These are phyloP conservation scores for Eleusine coracana DNA, from an alignment of 176 grass and related monocot genomes.

Conservation along the genomic window DNA sequence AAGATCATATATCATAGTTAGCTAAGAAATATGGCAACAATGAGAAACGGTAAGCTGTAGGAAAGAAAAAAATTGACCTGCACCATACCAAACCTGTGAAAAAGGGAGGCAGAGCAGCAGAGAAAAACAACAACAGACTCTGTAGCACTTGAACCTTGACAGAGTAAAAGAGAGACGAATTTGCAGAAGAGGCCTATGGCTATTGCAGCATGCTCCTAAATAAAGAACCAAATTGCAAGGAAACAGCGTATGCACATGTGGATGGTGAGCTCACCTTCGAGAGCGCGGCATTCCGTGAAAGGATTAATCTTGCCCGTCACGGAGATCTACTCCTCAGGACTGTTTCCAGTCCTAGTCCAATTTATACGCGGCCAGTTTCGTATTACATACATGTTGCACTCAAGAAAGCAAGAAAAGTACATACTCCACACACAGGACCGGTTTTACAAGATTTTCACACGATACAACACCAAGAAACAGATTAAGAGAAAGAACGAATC, in stretches of 20 bases:
- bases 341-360: slow-evolving; percentile 40
- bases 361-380: slow-evolving; percentile 8
- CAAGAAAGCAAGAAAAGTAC: slow-evolving; percentile 16
- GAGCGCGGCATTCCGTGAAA: slow-evolving; percentile 37
- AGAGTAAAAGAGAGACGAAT: neutral
- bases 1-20: neutral
- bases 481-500: neutral
- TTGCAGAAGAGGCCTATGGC: slow-evolving; percentile 20
- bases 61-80: neutral
- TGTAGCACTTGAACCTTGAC: slow-evolving; percentile 14
- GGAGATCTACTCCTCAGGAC: slow-evolving; percentile 54
- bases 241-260: slow-evolving; percentile 35
- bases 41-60: neutral
- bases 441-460: slow-evolving; percentile 26
- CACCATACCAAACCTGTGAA: slow-evolving; percentile 35
- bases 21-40: neutral
- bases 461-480: neutral
- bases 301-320: slow-evolving; percentile 46
- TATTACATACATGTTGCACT: slow-evolving; percentile 42
- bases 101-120: neutral
- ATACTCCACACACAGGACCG: slow-evolving; percentile 10
- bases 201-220: neutral
- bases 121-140: slow-evolving; percentile 14
- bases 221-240: slow-evolving; percentile 31
- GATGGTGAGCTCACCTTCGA: slow-evolving; percentile 63